Percentiles rank a stretch among this genome's conserved stretches.
These are phyloP conservation scores for Melastoma candidum DNA, from an alignment of 441 rosid genomes.

Conservation along the genomic window DNA sequence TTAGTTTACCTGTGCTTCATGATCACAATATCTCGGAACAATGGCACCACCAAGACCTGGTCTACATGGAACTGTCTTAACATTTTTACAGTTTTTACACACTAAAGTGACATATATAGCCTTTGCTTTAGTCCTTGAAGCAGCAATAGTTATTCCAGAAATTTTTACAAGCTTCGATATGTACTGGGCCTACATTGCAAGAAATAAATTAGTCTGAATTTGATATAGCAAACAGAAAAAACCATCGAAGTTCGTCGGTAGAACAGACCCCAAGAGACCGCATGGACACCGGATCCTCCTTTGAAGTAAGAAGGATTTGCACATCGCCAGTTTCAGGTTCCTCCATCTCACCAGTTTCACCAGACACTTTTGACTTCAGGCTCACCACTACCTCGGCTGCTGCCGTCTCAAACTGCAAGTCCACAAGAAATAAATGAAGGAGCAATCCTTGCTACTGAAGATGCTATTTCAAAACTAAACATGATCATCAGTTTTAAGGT, in stretches of 20 bases:
- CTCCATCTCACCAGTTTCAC: constrained; percentile 74
- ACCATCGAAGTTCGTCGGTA: too few relatives aligned
- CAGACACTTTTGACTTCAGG: constrained; percentile 64
- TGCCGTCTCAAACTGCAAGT: constrained; percentile 68
- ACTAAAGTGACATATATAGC: constrained; percentile 79
- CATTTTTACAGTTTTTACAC: constrained; percentile 79
- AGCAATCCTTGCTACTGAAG: too few relatives aligned
- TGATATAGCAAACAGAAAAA: too few relatives aligned
- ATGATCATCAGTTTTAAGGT: too few relatives aligned
- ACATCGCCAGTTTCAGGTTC: constrained; percentile 63
- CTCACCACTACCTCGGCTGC: constrained; percentile 79
- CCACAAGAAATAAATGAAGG: not conserved
- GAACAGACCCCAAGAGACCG: constrained; percentile 57
- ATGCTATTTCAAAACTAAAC: too few relatives aligned
- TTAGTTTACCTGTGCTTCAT: constrained; percentile 63
- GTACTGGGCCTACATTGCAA: constrained; percentile 50
- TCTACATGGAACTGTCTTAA: constrained; percentile 69
- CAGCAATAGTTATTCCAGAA: constrained; percentile 87
- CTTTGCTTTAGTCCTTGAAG: constrained; percentile 94
- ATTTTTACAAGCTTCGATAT: constrained; percentile 86
- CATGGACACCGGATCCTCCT: constrained; percentile 78
- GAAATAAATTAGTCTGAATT: not conserved
- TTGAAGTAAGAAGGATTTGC: constrained; percentile 73
- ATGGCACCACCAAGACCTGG: constrained; percentile 99
- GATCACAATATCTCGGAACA: constrained; percentile 88